phyloP scores from a whole-genome alignment of 306 rosid genomes.

The Erythrophleum fordii region DNA sequence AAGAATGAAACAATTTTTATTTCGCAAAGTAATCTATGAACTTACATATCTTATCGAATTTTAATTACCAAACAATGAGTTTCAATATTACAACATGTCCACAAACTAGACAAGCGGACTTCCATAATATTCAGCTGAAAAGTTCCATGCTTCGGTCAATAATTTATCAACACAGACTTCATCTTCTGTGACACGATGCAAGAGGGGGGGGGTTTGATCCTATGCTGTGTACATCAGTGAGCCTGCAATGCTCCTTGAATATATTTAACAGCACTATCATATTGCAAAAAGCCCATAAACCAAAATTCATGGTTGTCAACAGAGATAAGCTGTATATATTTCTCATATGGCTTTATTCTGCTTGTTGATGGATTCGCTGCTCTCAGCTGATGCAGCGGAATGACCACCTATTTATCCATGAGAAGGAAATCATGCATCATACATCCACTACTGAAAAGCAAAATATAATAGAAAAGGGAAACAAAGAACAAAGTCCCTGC shows the following conservation, averaged over 20 bases:
- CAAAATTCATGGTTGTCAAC: slow-evolving; percentile 96
- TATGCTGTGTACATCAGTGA: slow-evolving; percentile 31
- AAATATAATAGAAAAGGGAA: not conserved
- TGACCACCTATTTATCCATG: slow-evolving; percentile 63
- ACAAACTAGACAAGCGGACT: slow-evolving; percentile 33
- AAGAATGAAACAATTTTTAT: not conserved
- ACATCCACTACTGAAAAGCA: not conserved
- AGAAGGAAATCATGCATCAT: slow-evolving; percentile 13
- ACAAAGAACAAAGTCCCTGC: not conserved
- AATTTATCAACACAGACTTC: slow-evolving; percentile 34
- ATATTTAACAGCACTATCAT: slow-evolving; percentile 79
- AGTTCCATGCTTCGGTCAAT: slow-evolving; percentile 29
- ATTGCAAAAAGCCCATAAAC: slow-evolving; percentile 95
- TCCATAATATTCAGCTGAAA: slow-evolving; percentile 23
- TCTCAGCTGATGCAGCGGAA: slow-evolving; percentile 87
- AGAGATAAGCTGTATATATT: slow-evolving; percentile 79
- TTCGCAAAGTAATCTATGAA: slow-evolving; percentile 10
- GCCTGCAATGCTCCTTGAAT: slow-evolving; percentile 70
- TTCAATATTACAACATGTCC: slow-evolving; percentile 31
- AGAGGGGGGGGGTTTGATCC: not conserved
- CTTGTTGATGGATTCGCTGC: slow-evolving; percentile 87
- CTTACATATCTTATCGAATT: not conserved
- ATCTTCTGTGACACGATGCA: not conserved
- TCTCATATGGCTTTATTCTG: slow-evolving; percentile 74
- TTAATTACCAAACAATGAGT: not conserved